Conservation (phyloP, 2,329 filamentous ascomycete genomes). For the Trichoderma sp. region DNA sequence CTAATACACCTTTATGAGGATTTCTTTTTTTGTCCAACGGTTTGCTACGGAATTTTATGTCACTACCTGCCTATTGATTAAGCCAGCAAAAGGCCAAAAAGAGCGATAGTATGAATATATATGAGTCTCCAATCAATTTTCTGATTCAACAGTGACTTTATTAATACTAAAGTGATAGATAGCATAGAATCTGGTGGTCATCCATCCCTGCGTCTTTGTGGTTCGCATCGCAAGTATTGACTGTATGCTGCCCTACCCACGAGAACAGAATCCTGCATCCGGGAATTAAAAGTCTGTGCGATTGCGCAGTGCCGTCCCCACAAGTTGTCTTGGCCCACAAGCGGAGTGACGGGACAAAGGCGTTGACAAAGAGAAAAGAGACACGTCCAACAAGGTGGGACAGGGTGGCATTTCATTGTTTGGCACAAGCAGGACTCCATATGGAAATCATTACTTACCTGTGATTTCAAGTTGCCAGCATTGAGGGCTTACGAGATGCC, state of each 20-base stretch:
- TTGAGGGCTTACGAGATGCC: neutral
- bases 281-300: neutral
- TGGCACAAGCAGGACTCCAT: too few species aligned
- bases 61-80: neutral
- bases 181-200: too few species aligned
- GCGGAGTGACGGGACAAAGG: neutral
- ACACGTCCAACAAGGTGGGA: neutral
- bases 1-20: slow-evolving; percentile 2
- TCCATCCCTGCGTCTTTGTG: neutral
- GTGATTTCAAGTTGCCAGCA: neutral
- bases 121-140: neutral
- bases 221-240: neutral
- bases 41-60: neutral
- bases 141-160: neutral
- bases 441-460: too few species aligned
- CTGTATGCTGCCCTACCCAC: neutral
- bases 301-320: neutral
- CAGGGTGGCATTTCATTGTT: neutral
- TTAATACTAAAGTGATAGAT: neutral
- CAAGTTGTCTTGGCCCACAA: neutral
- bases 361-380: neutral
- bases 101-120: slow-evolving; percentile 6
- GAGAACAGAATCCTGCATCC: neutral
- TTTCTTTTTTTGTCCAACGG: neutral
- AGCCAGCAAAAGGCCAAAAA: neutral